Conservation (phyloP, 208 protist species). For the Crithidia acanthocephali region DNA sequence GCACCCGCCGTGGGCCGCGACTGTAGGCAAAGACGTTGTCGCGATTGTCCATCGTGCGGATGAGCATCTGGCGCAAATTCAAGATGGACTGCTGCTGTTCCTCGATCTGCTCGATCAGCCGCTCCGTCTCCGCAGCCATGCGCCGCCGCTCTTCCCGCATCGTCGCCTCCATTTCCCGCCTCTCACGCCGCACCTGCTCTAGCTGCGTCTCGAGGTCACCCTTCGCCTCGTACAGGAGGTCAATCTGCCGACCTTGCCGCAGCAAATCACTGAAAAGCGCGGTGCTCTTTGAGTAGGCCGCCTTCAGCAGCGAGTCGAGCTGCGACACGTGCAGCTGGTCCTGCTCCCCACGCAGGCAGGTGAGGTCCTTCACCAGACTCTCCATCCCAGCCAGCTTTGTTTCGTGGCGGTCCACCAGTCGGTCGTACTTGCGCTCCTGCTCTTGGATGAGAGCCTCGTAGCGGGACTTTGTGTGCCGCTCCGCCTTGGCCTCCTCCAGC, state of each 20-base stretch:
- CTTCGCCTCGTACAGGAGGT: slow-evolving; percentile 74
- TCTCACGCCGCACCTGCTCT: slow-evolving; percentile 65
- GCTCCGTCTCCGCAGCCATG: slow-evolving; percentile 67
- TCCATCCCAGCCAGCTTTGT: slow-evolving; percentile 70
- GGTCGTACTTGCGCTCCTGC: slow-evolving; percentile 62
- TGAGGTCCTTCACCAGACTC: slow-evolving; percentile 78
- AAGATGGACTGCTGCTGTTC: slow-evolving; percentile 88
- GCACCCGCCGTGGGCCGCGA: slow-evolving; percentile 22
- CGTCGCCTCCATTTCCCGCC: slow-evolving; percentile 58
- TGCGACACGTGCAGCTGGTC: slow-evolving; percentile 76
- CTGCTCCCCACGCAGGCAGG: slow-evolving; percentile 55
- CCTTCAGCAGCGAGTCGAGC: slow-evolving; percentile 83
- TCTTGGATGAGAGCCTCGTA: slow-evolving; percentile 68
- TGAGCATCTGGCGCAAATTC: slow-evolving; percentile 81
- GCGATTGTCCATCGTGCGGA: slow-evolving; percentile 65
- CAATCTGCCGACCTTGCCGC: slow-evolving; percentile 75
- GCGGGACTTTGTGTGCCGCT: slow-evolving; percentile 50
- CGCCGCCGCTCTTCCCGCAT: slow-evolving; percentile 72
- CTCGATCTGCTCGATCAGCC: slow-evolving; percentile 76
- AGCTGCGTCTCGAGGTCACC: slow-evolving; percentile 59
- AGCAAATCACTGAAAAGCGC: slow-evolving; percentile 85
- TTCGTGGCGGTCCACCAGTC: slow-evolving; percentile 66
- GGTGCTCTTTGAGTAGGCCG: slow-evolving; percentile 86
- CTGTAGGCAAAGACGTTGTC: slow-evolving; percentile 28
- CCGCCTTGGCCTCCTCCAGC: slow-evolving; percentile 62